Conservation (phyloP, 106 monocot genomes). For the Dendrobium catenatum region DNA sequence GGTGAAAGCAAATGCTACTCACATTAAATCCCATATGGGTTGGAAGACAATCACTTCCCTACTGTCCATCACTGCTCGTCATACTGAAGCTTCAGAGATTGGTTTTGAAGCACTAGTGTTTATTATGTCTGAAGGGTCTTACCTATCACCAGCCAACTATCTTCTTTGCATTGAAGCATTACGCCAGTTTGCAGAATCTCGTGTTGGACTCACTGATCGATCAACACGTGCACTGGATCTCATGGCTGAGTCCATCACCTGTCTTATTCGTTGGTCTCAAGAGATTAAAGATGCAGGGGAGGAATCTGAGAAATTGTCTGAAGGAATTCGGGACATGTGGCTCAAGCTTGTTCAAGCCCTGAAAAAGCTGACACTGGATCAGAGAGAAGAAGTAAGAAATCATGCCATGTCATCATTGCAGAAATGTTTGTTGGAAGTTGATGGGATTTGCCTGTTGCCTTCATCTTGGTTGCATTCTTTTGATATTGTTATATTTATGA, state of each 20-base stretch:
- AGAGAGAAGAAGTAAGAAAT: conserved; percentile 71
- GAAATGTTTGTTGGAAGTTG: conserved; percentile 47
- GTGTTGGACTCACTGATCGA: conserved; percentile 41
- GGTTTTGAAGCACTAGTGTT: conserved; percentile 72
- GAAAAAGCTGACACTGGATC: conserved; percentile 42
- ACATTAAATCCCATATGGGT: conserved; percentile 59
- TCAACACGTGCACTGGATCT: conserved; percentile 47
- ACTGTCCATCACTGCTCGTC: conserved; percentile 67
- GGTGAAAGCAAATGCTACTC: conserved; percentile 67
- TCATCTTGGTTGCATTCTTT: conserved; percentile 47
- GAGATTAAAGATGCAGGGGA: conserved; percentile 36
- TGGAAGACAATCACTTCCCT: conserved; percentile 64
- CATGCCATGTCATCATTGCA: conserved; percentile 62
- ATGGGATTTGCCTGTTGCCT: conserved; percentile 35
- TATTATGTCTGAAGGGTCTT: conserved; percentile 64
- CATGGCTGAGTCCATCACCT: conserved; percentile 41
- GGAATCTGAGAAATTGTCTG: conserved; percentile 40
- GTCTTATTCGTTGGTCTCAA: conserved; percentile 49
- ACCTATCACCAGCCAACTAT: conserved; percentile 56
- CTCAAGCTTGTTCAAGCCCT: conserved; percentile 47
- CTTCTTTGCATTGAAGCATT: conserved; percentile 48
- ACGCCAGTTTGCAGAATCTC: conserved; percentile 74
- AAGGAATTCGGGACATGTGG: conserved; percentile 77
- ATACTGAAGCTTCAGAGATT: conserved; percentile 60
- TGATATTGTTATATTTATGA: conserved; percentile 45